phyloP scores from a whole-genome alignment of 805 yeast species.

The Spathaspora arborariae region DNA sequence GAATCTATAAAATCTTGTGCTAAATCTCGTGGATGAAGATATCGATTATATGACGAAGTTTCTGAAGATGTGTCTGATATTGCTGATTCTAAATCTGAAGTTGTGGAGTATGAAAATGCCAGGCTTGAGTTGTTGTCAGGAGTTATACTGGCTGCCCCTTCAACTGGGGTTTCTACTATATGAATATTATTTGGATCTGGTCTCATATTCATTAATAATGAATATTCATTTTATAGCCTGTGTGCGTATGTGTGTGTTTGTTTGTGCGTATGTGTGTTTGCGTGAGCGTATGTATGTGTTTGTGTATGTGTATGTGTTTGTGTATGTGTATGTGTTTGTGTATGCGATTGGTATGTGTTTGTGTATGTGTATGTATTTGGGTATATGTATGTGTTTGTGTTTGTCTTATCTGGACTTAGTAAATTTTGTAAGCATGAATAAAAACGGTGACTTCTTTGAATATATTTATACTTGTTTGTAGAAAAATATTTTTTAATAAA shows the following conservation, averaged over 20 bases:
- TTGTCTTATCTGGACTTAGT: too few species aligned
- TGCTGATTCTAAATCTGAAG: not conserved
- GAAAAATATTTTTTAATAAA: too few species aligned
- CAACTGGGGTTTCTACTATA: not conserved
- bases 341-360: too few species aligned
- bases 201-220: not conserved
- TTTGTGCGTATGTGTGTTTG: too few species aligned
- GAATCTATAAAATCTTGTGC: conserved; percentile 15
- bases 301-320: too few species aligned
- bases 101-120: not conserved
- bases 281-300: too few species aligned
- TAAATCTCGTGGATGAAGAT: conserved; percentile 1
- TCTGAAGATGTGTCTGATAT: not conserved
- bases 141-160: not conserved
- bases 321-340: too few species aligned
- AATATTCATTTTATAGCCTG: too few species aligned
- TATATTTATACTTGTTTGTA: not conserved
- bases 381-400: too few species aligned
- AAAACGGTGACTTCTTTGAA: not conserved
- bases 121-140: not conserved
- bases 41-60: not conserved
- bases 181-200: not conserved
- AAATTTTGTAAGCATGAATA: not conserved
- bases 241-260: too few species aligned
- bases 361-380: too few species aligned